phyloP scores from a whole-genome alignment of 257 asterid genomes.

The Echium plantagineum region DNA sequence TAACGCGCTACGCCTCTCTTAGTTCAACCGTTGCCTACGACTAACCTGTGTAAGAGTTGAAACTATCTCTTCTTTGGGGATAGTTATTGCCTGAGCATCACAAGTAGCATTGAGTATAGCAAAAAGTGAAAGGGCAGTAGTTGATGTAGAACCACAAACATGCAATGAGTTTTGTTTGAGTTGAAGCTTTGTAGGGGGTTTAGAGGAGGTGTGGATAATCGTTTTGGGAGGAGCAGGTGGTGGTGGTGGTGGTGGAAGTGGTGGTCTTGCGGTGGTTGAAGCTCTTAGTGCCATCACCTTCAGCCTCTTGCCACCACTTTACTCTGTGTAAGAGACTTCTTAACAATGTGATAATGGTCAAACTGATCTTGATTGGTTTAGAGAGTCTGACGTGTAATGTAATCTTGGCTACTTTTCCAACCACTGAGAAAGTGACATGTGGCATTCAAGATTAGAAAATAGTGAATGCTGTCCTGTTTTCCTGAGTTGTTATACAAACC shows the following conservation, averaged over 20 bases:
- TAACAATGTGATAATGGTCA: not conserved
- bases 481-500: too few relatives aligned
- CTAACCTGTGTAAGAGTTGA: conserved; percentile 78
- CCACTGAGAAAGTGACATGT: too few relatives aligned
- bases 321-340: not conserved
- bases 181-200: not conserved
- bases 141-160: conserved; percentile 36
- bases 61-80: conserved; percentile 74
- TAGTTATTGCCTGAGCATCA: conserved; percentile 56
- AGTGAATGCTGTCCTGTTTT: too few relatives aligned
- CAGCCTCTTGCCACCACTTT: conserved; percentile 21
- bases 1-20: too few relatives aligned
- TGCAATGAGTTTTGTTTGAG: conserved; percentile 15
- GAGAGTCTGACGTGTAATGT: not conserved
- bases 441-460: not conserved
- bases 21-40: not conserved
- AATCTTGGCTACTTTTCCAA: not conserved
- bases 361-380: not conserved
- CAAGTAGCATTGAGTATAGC: conserved; percentile 39
- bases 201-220: conserved; percentile 14
- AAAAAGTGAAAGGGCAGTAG: conserved; percentile 44
- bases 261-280: conserved; percentile 59
- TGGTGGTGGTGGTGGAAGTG: conserved; percentile 21
- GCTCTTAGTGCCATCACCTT: conserved; percentile 68
- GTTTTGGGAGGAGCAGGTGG: conserved; percentile 20